Evolutionary conservation across 2,329 filamentous ascomycete genomes (phyloP), one percentile per base, ranked within the genome.

Genomic region (Pyrenophora seminiperda): DNA sequence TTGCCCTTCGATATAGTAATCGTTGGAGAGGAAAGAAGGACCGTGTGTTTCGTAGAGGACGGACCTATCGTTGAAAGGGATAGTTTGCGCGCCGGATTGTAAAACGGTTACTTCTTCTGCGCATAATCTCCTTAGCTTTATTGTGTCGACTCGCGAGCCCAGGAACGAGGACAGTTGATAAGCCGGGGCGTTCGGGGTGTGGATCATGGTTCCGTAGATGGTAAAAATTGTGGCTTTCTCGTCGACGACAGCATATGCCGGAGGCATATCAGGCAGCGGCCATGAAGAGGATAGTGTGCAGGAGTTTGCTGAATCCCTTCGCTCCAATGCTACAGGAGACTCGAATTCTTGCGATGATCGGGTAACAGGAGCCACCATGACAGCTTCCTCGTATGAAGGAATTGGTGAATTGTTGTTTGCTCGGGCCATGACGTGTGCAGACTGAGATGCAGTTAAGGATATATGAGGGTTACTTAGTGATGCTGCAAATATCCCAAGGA

Each of bases 101-200:
- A 61, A 47, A 1, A 47, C 24, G 2, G 58, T 47, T 7, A 62
- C 43, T 54, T 68, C 65, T 40, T 60, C 55, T 14, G 58, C 52
- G 0, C 53, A 47, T 0, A 68, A 43, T 1, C 60, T 51, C 1
- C 65, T 62, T 30, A 67, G 55, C 32, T 58, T 59, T 9, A 68
- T 47, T 22, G 42, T 54, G 10, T 56, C 43, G 5, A 58, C 51
- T 48, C 53, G 56, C 20, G 58, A 48, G 41, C 58, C 56, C 44
- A 67, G 64, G 7, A 66, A 50, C 1, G 58, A 61, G 17, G 62
- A 64, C n/a, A 67, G 50, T 7, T 67, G 65, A 44, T 66, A 67
- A 45, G 56, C 60, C 13, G 64, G 63, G 24, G 56, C 57, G 3
- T 52, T 41, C 11, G 60, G 56, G 1, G 53, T 64, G 45, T 65